phyloP scores from a whole-genome alignment of 192 early-diverging fungal genomes.

The Linnemannia elongata region DNA sequence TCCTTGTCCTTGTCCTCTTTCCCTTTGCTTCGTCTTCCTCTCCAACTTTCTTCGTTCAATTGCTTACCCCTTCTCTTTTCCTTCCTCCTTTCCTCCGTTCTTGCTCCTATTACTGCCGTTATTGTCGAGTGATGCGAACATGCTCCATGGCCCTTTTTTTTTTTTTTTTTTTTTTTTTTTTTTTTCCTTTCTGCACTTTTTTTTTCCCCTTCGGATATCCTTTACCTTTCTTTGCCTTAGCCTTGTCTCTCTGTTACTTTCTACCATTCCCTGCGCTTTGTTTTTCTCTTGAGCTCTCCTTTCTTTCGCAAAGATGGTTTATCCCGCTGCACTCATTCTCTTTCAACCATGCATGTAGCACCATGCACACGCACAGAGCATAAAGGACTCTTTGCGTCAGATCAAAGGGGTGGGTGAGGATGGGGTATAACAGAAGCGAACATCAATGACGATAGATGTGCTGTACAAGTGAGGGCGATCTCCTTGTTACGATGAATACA shows the following conservation, averaged over 20 bases:
- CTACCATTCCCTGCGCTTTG: background rate
- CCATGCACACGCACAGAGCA: background rate
- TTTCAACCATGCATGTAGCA: background rate
- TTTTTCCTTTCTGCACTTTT: background rate
- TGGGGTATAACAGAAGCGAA: background rate
- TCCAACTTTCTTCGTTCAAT: background rate
- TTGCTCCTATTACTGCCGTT: background rate
- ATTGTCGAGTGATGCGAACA: background rate
- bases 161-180: background rate
- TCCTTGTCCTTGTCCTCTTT: background rate
- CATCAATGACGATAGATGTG: background rate
- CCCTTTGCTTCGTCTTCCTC: background rate
- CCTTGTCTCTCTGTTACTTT: background rate
- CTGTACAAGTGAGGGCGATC: no score
- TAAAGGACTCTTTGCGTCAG: background rate
- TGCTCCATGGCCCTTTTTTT: background rate
- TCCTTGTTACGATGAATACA: no score
- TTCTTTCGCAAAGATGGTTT: background rate
- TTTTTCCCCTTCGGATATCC: background rate
- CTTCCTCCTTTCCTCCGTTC: background rate
- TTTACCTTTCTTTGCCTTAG: background rate
- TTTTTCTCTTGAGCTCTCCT: background rate
- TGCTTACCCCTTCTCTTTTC: no score
- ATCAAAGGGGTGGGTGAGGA: background rate
- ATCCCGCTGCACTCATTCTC: background rate